A percentile compares a stretch with the other conserved stretches of the same genome.
These are phyloP conservation scores for Solanum arcanum DNA, from an alignment of 257 asterid species.

Conservation along the genomic window DNA sequence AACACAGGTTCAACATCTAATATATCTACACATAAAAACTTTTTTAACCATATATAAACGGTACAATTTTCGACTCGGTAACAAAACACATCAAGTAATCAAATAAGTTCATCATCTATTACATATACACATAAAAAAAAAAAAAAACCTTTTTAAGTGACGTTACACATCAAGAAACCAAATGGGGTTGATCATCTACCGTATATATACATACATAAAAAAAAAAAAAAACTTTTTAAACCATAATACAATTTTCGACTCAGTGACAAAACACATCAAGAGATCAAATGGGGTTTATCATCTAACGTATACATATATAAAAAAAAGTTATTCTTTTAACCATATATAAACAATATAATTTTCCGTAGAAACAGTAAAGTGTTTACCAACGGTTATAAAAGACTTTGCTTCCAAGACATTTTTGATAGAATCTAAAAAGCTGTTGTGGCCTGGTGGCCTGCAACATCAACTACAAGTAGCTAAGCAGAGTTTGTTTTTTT, in stretches of 20 bases:
- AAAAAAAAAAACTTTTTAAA: too few relatives aligned
- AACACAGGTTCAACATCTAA: not conserved
- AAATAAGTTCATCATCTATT: not conserved
- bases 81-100: not conserved
- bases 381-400: slow-evolving; percentile 36
- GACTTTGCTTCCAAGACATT: slow-evolving; percentile 64
- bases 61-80: too few relatives aligned
- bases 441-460: not conserved
- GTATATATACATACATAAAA: too few relatives aligned
- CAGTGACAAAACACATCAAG: not conserved
- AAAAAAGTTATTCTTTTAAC: too few relatives aligned
- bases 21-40: too few relatives aligned
- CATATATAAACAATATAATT: not conserved
- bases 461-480: not conserved
- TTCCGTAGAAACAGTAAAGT: slow-evolving; percentile 1
- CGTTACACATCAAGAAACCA: not conserved
- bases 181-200: not conserved
- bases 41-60: too few relatives aligned
- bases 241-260: not conserved
- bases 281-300: not conserved
- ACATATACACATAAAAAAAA: too few relatives aligned
- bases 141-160: too few relatives aligned
- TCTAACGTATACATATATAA: too few relatives aligned
- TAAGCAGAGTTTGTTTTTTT: not conserved
- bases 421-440: not conserved